phyloP scores from a whole-genome alignment of 345 rosid species.

The Salix arbutifolia region DNA sequence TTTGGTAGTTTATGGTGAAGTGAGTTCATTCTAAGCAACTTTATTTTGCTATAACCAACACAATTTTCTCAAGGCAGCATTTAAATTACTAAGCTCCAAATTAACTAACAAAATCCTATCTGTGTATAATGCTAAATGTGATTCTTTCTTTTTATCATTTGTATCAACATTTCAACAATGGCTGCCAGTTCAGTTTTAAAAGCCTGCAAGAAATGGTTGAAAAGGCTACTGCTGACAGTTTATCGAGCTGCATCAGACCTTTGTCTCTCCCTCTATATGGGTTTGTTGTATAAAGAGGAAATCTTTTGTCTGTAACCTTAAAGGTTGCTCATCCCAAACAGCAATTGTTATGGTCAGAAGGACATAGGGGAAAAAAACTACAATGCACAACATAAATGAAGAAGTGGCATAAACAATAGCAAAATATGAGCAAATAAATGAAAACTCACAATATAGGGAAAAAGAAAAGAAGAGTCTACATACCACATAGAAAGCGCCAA shows the following conservation, averaged over 20 bases:
- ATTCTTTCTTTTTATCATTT: neutral
- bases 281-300: no score
- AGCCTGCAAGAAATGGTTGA: neutral
- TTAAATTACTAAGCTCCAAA: neutral
- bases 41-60: no score
- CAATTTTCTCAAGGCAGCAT: no score
- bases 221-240: neutral
- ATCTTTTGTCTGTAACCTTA: no score
- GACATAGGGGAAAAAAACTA: no score
- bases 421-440: neutral
- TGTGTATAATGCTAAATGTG: neutral
- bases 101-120: neutral
- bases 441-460: neutral
- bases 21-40: no score
- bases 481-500: conserved; percentile 99
- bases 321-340: no score
- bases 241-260: neutral
- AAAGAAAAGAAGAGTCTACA: conserved; percentile 16
- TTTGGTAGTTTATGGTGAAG: no score
- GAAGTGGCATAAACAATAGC: no score
- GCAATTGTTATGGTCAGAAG: no score
- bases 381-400: no score
- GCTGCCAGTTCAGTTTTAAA: neutral
- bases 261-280: neutral
- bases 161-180: neutral